phyloP scores from a whole-genome alignment of 768 basidiomycete genomes.

The Leccinum fibrillosum region DNA sequence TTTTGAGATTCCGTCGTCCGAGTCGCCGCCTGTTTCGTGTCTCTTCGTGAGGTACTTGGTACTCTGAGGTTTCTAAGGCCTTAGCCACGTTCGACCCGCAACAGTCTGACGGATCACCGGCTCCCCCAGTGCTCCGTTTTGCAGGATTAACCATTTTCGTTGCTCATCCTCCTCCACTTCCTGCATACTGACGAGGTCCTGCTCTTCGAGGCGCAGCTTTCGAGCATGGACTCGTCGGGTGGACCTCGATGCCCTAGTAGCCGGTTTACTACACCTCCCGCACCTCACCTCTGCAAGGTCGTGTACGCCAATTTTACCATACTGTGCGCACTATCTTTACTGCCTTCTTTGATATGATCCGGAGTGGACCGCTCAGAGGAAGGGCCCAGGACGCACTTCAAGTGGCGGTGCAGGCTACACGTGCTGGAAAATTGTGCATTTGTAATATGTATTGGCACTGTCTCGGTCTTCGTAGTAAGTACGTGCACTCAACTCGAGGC shows the following conservation, averaged over 20 bases:
- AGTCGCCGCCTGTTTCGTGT: slow-evolving; percentile 52
- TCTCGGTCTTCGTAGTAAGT: too few relatives aligned
- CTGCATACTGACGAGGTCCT: slow-evolving; percentile 85
- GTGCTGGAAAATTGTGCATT: too few relatives aligned
- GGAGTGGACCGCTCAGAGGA: too few relatives aligned
- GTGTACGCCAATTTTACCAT: too few relatives aligned
- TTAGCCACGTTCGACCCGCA: slow-evolving; percentile 27
- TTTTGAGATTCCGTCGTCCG: slow-evolving; percentile 54
- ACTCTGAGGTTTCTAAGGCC: slow-evolving; percentile 30
- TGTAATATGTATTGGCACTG: too few relatives aligned
- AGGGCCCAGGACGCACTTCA: too few relatives aligned
- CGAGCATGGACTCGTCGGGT: slow-evolving; percentile 38
- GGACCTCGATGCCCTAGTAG: slow-evolving; percentile 56
- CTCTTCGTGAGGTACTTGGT: slow-evolving; percentile 43
- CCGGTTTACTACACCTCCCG: slow-evolving; percentile 56
- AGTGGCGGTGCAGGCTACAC: too few relatives aligned
- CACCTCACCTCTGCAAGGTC: slow-evolving; percentile 35
- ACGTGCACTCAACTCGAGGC: too few relatives aligned
- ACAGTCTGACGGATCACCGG: not conserved
- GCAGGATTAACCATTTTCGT: slow-evolving; percentile 59
- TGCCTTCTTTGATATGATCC: too few relatives aligned
- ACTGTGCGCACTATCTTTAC: too few relatives aligned
- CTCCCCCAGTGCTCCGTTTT: slow-evolving; percentile 32
- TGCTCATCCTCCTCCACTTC: slow-evolving; percentile 72
- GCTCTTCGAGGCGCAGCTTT: slow-evolving; percentile 40